Percentiles rank a stretch among this genome's conserved stretches.
Conservation (phyloP, 306 rosid species). For the Prunus davidiana region DNA sequence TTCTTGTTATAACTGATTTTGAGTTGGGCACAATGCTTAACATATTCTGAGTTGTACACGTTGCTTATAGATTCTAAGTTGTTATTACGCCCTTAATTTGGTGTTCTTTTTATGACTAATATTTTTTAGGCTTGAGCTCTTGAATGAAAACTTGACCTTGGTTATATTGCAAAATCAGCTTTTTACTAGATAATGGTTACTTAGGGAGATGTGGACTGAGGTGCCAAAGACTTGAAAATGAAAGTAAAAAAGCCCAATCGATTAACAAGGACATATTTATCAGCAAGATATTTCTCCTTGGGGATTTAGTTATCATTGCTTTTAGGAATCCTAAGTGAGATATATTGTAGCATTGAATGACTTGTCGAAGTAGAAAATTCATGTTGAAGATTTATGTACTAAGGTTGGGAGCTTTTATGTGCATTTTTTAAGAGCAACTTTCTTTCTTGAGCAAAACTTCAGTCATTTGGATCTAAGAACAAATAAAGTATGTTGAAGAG, state of each 20-base stretch:
- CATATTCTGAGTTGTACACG: too few relatives aligned
- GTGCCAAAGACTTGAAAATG: slow-evolving; percentile 89
- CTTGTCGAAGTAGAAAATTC: neutral
- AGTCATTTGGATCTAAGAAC: neutral
- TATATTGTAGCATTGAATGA: neutral
- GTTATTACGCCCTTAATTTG: too few relatives aligned
- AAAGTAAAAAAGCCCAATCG: slow-evolving; percentile 79
- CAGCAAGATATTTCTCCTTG: slow-evolving; percentile 84
- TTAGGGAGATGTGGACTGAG: slow-evolving; percentile 20
- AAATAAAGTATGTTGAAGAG: too few relatives aligned
- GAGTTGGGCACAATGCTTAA: too few relatives aligned
- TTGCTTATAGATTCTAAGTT: too few relatives aligned
- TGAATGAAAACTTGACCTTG: too few relatives aligned
- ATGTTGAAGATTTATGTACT: neutral
- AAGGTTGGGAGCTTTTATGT: too few relatives aligned
- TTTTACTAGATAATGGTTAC: too few relatives aligned
- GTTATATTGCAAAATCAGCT: too few relatives aligned
- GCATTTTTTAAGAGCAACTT: neutral
- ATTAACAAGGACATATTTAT: slow-evolving; percentile 95
- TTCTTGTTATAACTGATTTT: too few relatives aligned
- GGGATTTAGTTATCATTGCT: slow-evolving; percentile 85
- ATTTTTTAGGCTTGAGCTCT: too few relatives aligned
- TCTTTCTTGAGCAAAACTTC: neutral
- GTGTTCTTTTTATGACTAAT: too few relatives aligned
- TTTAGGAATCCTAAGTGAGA: slow-evolving; percentile 87